These are phyloP conservation scores for Erodium trifolium DNA, from an alignment of 441 rosid species.

Conservation along the genomic window DNA sequence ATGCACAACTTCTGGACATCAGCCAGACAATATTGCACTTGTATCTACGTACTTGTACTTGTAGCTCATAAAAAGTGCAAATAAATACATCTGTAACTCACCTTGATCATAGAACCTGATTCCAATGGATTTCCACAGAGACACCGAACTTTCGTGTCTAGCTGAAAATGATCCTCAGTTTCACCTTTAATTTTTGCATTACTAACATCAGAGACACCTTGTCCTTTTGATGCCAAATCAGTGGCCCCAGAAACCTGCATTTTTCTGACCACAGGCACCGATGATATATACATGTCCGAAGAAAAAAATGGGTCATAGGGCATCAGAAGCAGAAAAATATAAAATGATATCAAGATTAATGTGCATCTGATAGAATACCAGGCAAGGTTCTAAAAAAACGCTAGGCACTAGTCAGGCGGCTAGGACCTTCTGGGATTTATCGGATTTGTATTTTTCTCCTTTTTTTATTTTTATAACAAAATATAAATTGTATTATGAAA, in stretches of 20 bases:
- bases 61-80: slow-evolving; percentile 7
- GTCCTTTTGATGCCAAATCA: slow-evolving; percentile 84
- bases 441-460: no score
- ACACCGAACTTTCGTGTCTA: slow-evolving; percentile 74
- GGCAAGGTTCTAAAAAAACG: no score
- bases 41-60: not conserved
- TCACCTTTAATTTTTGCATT: slow-evolving; percentile 58
- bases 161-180: slow-evolving; percentile 39
- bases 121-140: slow-evolving; percentile 78
- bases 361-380: not conserved
- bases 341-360: not conserved
- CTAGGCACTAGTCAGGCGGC: no score
- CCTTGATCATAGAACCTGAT: slow-evolving; percentile 73
- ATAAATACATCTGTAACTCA: slow-evolving; percentile 18
- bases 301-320: slow-evolving; percentile 10
- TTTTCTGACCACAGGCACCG: slow-evolving; percentile 45
- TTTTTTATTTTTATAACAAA: no score
- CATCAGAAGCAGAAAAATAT: not conserved
- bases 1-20: not conserved
- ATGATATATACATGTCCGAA: slow-evolving; percentile 18
- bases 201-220: slow-evolving; percentile 55
- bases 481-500: no score
- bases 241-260: slow-evolving; percentile 87
- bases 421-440: no score
- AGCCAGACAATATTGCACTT: not conserved